Base-by-base conservation (phyloP, 2,329 filamentous ascomycete genomes). In the Fusarium algeriense region DNA sequence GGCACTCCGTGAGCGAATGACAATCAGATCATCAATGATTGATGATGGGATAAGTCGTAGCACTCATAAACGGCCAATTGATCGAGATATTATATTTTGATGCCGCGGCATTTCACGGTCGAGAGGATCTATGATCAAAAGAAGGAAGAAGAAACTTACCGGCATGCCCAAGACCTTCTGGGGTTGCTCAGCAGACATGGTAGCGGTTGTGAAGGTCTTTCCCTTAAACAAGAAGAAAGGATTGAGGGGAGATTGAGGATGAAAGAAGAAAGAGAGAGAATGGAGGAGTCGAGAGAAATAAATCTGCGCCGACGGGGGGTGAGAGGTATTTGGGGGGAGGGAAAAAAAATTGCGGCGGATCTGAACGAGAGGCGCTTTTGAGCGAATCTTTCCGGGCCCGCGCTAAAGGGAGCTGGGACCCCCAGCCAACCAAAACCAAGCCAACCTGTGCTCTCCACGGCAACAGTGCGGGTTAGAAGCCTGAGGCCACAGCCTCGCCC, bases 141-240 rank as follows among this genome's bases (percentile, higher is more conserved):
- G 70, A 53, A 53, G 54, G 53, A 68, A 49, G 63, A 64, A 59
- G 41, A 53, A 63, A 86, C 88, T 87, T 86, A 91, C 89, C 82
- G 88, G 88, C 87, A 91, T 90, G 87, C 89, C 89, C 86, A 90
- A 79, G 79, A 91, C 85, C 82, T 84, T 87, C 76, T 85, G 83
- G 79, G 88, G 83, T 73, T 88, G 83, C 78, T 84, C 83, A 77
- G 86, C 81, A 77, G 87, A 84, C 87, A 89, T 90, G 79, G 81
- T 88, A 83, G 80, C 81, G 79, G 79, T 77, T 81, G 79, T 76
- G 76, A 78, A 75, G 75, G 66, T 71, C 75, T 79, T 81, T 81
- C 81, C 80, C 80, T 83, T 81, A 82, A 82, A 73, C 63, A 72
- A 82, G 82, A 80, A 82, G 79, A 85, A 88, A 87, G 82, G 82